Percentiles rank a stretch among this genome's conserved stretches.
Evolutionary conservation across 2,329 filamentous ascomycete genomes (phyloP).

Genomic region (Neofusicoccum ribis): DNA sequence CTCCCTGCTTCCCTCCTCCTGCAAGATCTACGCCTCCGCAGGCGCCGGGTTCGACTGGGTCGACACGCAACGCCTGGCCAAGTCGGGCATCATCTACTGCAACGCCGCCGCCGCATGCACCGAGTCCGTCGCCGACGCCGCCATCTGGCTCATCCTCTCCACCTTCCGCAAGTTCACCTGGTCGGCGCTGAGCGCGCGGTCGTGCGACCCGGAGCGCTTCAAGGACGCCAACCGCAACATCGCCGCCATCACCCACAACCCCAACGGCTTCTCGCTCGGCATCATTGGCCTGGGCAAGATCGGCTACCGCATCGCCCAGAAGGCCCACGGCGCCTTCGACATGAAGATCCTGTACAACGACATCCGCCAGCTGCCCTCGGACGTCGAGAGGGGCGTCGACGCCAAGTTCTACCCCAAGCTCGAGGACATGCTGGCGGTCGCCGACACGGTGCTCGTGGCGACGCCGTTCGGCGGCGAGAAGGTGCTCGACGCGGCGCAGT

Average conservation of each 20-base stretch:
- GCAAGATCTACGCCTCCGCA: conserved; percentile 60
- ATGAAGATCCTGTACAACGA: conserved; percentile 38
- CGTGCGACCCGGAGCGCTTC: conserved; percentile 21
- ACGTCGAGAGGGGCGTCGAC: conserved; percentile 22
- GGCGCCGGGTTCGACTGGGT: conserved; percentile 66
- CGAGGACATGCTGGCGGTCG: conserved; percentile 30
- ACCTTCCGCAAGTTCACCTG: conserved; percentile 50
- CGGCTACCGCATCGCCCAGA: conserved; percentile 32
- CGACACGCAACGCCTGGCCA: conserved; percentile 56
- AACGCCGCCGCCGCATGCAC: conserved; percentile 53
- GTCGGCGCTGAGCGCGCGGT: conserved; percentile 23
- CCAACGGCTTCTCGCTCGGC: conserved; percentile 30
- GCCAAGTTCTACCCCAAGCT: conserved; percentile 30
- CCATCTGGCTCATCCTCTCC: conserved; percentile 59
- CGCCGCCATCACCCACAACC: conserved; percentile 25
- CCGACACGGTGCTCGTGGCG: conserved; percentile 35
- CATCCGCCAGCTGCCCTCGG: conserved; percentile 23
- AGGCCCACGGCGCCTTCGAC: conserved; percentile 30
- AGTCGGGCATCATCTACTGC: conserved; percentile 50
- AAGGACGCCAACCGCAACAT: conserved; percentile 21
- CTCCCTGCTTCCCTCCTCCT: conserved; percentile 52
- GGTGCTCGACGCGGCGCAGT: conserved; percentile 38
- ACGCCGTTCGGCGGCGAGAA: conserved; percentile 32
- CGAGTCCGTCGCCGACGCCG: conserved; percentile 69
- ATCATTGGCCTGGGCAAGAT: conserved; percentile 41